These are phyloP conservation scores for Geotrichum fermentans DNA, from an alignment of 1,139 yeast genomes.

Conservation along the genomic window DNA sequence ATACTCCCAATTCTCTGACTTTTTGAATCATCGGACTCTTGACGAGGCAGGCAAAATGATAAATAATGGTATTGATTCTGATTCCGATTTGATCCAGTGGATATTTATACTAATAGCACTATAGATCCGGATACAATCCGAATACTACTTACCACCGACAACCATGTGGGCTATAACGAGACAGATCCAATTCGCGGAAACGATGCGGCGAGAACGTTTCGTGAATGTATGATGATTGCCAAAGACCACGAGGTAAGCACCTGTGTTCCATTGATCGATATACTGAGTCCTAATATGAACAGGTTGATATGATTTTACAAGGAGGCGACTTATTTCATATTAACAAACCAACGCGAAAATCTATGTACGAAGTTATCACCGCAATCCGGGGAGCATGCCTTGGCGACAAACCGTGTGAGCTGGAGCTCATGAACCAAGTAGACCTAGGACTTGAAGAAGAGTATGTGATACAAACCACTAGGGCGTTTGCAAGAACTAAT, in stretches of 20 bases:
- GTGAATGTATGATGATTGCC: slow-evolving; percentile 78
- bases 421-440: slow-evolving; percentile 81
- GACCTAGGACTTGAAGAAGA: slow-evolving; percentile 52
- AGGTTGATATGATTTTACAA: slow-evolving; percentile 80
- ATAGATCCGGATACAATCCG: slow-evolving; percentile 53
- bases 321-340: slow-evolving; percentile 91
- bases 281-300: neutral
- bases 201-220: slow-evolving; percentile 83
- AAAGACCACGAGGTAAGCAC: slow-evolving; percentile 48
- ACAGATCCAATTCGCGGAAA: slow-evolving; percentile 85
- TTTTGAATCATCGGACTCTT: no score
- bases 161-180: slow-evolving; percentile 92
- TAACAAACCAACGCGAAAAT: slow-evolving; percentile 82
- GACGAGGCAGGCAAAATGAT: no score
- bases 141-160: slow-evolving; percentile 83
- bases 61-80: neutral
- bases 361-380: slow-evolving; percentile 78
- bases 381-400: slow-evolving; percentile 67
- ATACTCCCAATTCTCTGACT: no score
- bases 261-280: no score
- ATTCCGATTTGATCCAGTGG: neutral
- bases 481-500: neutral
- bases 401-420: slow-evolving; percentile 84
- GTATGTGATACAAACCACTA: slow-evolving; percentile 20
- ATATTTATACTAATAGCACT: neutral